phyloP scores from a whole-genome alignment of 129 eudicot species.

The Chrysanthemum makinoi region DNA sequence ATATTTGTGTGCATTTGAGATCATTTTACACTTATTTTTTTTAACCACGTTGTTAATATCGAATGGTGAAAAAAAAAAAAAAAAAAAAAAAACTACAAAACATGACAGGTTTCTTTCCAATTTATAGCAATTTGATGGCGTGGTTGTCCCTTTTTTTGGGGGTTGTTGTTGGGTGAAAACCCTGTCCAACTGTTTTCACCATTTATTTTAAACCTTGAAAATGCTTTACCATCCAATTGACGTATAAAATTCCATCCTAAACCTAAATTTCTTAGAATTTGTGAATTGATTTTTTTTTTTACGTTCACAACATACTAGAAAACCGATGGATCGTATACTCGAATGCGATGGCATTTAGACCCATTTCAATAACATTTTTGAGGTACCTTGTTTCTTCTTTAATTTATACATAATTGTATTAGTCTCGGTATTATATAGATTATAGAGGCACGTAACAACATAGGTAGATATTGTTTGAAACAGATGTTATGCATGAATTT shows the following conservation, averaged over 20 bases:
- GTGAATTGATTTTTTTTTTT: too few species aligned
- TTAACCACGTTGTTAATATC: too few species aligned
- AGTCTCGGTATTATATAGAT: too few species aligned
- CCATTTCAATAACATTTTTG: not conserved
- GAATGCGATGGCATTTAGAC: not conserved
- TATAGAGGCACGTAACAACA: too few species aligned
- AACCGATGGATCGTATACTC: not conserved
- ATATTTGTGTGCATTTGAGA: too few species aligned
- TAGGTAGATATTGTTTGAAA: too few species aligned
- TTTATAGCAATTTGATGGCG: not conserved
- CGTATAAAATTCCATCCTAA: conserved; percentile 3
- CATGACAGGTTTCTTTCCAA: too few species aligned
- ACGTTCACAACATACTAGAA: not conserved
- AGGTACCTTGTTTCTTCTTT: conserved; percentile 16
- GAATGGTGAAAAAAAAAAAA: too few species aligned
- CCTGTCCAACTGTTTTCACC: conserved; percentile 27
- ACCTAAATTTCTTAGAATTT: not conserved
- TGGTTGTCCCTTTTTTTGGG: conserved; percentile 21
- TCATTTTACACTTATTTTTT: too few species aligned
- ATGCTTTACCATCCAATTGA: conserved; percentile 8
- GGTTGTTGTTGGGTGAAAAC: conserved; percentile 11
- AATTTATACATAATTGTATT: too few species aligned
- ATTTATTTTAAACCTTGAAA: conserved; percentile 25
- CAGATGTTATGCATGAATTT: too few species aligned
- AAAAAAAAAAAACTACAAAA: too few species aligned